Evolutionary conservation across 768 basidiomycete genomes (phyloP).

Genomic region (Asterophora parasitica): DNA sequence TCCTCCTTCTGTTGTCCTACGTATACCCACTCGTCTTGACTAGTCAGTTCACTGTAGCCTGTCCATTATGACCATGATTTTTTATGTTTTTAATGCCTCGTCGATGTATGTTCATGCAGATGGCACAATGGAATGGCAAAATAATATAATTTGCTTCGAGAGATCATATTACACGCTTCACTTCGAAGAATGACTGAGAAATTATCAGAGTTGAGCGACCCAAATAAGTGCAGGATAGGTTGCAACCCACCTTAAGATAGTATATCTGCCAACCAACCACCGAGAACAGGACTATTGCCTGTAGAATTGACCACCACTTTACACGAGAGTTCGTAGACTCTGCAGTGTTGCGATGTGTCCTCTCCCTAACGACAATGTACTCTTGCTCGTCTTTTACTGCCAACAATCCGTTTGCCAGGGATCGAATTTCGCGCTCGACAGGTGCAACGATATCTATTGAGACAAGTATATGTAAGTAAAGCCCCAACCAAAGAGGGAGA

Average conservation of each 20-base stretch:
- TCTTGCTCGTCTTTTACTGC: slow-evolving; percentile 98
- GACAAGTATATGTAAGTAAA: background rate
- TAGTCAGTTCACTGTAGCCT: background rate
- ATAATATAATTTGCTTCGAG: slow-evolving; percentile 1
- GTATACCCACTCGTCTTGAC: slow-evolving; percentile 24
- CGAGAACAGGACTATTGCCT: slow-evolving; percentile 78
- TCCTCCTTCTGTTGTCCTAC: slow-evolving; percentile 11
- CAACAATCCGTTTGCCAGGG: slow-evolving; percentile 72
- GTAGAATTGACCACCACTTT: slow-evolving; percentile 98
- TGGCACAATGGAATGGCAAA: background rate
- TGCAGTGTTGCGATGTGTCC: slow-evolving; percentile 89
- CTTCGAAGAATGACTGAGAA: slow-evolving; percentile 80
- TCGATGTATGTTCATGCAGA: slow-evolving; percentile 2
- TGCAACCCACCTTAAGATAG: slow-evolving; percentile 75
- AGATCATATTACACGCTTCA: slow-evolving; percentile 79
- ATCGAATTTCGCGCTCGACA: slow-evolving; percentile 92
- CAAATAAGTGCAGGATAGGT: background rate
- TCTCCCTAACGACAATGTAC: slow-evolving; percentile 94
- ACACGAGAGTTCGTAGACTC: slow-evolving; percentile 92
- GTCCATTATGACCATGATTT: slow-evolving; percentile 4
- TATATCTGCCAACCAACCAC: slow-evolving; percentile 98
- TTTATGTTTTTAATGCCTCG: background rate
- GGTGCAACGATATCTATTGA: slow-evolving; percentile 78
- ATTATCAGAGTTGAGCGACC: slow-evolving; percentile 5
- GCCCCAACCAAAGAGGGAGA: background rate